Evolutionary conservation across 148 eudicot genomes (phyloP).

Genomic region (Spergularia marina): DNA sequence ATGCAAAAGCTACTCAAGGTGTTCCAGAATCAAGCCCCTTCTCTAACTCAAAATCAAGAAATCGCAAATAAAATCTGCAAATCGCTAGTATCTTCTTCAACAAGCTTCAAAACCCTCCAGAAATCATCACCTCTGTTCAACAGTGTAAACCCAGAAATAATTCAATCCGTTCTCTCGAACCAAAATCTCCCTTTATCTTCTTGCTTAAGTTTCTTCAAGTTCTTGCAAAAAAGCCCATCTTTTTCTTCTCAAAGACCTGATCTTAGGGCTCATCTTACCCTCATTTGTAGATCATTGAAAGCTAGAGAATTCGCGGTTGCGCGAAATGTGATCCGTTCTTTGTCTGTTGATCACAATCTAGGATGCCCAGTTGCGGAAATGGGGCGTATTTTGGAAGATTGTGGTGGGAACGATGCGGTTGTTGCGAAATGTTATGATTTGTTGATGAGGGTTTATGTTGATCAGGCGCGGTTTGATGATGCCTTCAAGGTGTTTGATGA

Average conservation of each 20-base stretch:
- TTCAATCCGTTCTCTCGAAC: slow-evolving; percentile 59
- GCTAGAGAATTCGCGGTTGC: slow-evolving; percentile 48
- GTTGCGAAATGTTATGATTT: slow-evolving; percentile 56
- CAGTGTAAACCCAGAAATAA: slow-evolving; percentile 39
- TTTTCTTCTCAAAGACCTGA: slow-evolving; percentile 37
- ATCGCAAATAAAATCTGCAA: slow-evolving; percentile 49
- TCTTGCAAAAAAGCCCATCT: slow-evolving; percentile 38
- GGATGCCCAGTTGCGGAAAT: slow-evolving; percentile 41
- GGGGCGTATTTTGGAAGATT: slow-evolving; percentile 36
- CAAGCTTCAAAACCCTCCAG: slow-evolving; percentile 31
- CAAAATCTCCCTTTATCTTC: slow-evolving; percentile 43
- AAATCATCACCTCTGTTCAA: slow-evolving; percentile 36
- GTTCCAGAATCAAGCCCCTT: slow-evolving; percentile 33
- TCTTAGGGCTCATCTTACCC: slow-evolving; percentile 43
- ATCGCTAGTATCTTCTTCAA: slow-evolving; percentile 16
- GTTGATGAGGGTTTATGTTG: slow-evolving; percentile 70
- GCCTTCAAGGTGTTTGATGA: slow-evolving; percentile 70
- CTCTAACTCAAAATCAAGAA: slow-evolving; percentile 35
- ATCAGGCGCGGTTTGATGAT: slow-evolving; percentile 49
- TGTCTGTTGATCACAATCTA: slow-evolving; percentile 39
- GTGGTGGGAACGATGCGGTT: slow-evolving; percentile 27
- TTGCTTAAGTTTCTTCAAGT: slow-evolving; percentile 56
- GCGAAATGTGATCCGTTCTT: slow-evolving; percentile 40
- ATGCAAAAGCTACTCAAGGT: slow-evolving; percentile 36
- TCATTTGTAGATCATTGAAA: slow-evolving; percentile 51